phyloP scores from a whole-genome alignment of 2,329 filamentous ascomycete species.

The Cercospora sojina region DNA sequence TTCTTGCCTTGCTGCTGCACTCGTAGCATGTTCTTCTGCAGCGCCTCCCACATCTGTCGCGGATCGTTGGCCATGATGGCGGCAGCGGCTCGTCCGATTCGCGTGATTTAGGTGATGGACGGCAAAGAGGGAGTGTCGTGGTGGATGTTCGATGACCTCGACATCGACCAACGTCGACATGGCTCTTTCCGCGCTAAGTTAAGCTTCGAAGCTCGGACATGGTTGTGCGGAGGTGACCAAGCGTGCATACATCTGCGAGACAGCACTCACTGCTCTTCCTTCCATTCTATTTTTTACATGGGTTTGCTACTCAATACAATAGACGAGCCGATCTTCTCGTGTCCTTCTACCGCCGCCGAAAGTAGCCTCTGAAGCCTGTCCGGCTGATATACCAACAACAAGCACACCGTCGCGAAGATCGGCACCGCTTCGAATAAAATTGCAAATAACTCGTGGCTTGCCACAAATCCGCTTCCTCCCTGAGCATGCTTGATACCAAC shows the following conservation, averaged over 20 bases:
- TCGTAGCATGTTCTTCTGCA: constrained; percentile 60
- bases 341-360: neutral
- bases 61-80: constrained; percentile 51
- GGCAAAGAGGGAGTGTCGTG: neutral
- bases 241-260: neutral
- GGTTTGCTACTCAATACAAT: neutral
- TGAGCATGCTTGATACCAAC: constrained; percentile 51
- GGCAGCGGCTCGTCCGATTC: neutral
- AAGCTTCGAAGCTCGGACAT: constrained; percentile 8
- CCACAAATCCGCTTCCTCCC: constrained; percentile 44
- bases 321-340: neutral
- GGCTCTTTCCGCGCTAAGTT: constrained; percentile 1
- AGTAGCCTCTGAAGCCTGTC: constrained; percentile 6
- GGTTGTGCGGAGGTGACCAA: neutral
- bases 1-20: constrained; percentile 50
- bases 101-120: neutral
- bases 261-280: neutral
- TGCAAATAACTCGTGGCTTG: constrained; percentile 45
- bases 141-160: neutral
- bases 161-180: constrained; percentile 2
- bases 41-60: constrained; percentile 64
- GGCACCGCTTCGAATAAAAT: constrained; percentile 48
- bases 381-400: constrained; percentile 22
- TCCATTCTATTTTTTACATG: neutral
- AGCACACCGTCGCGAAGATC: constrained; percentile 39